Evolutionary conservation across 1,284 basidiomycete genomes (phyloP), one percentile per base, ranked within the genome.

Genomic region (Pterula multifida): DNA sequence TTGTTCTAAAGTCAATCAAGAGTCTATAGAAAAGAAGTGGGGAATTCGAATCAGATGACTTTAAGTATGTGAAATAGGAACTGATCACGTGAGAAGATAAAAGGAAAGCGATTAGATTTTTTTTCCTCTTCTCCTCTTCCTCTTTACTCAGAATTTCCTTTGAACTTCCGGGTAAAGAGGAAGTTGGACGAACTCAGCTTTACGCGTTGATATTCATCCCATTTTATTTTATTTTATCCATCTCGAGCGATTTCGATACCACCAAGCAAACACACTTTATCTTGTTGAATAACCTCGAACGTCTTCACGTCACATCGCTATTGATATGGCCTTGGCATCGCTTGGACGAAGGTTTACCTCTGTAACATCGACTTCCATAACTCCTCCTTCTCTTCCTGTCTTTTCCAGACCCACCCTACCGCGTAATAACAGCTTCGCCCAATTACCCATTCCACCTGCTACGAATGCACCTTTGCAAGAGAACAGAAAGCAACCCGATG

Each of bases 401-500:
- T 6, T 17, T 17, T 9, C 39, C 21, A 42, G 72, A 35, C 75
- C 74, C 28, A 53, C 62, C 22, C 65, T 82, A 52, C 63, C 70
- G 52, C 75, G 76, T 53, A 65, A 73, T 19, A 58, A 68, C 24
- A 78, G 70, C 57, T 63, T 67, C 48, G 53, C 61, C 53, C 70
- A 68, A 49, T 55, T 68, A 32, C 78, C 74, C 15, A 66, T 76
- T 13, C 68, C 77, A 15, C 78, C 79, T 42, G 72, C 78, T 51
- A 76, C 73, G 15, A 68, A 73, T 35, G 66, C 72, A 24, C 65
- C 71, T 11, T 53, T 67, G 13, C 56, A 51, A 23, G 64, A 62
- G n/a, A 63, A 66, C 48, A 59, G 57, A 13, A 56, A 56, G 26
- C 55, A 62, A 36, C 55, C 63, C 54, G 81, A 86, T 50, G 80